phyloP scores from a whole-genome alignment of 2,329 filamentous ascomycete genomes.

The Ophiosphaerella narmari region DNA sequence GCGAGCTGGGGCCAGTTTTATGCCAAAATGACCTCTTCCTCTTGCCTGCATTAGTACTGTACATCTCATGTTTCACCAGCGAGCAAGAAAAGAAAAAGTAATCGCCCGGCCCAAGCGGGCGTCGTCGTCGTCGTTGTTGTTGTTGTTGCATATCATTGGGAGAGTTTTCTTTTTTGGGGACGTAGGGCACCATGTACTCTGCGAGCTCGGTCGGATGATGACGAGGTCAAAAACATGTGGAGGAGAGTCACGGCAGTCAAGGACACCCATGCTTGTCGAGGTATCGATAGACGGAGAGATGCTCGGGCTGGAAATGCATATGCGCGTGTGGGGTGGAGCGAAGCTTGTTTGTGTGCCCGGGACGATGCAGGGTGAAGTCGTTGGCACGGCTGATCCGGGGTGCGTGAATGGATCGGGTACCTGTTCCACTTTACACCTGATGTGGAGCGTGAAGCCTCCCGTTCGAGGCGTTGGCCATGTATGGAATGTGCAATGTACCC shows the following conservation, averaged over 20 bases:
- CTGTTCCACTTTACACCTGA: neutral
- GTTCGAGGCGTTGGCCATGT: neutral
- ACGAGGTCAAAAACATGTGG: no score
- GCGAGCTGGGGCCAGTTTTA: neutral
- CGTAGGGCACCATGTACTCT: no score
- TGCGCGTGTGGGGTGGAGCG: no score
- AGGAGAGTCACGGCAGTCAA: neutral
- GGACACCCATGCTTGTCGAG: no score
- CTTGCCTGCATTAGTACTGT: conserved; percentile 1
- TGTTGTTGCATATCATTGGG: no score
- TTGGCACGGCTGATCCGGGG: no score
- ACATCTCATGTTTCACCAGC: conserved; percentile 1
- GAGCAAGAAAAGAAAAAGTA: neutral
- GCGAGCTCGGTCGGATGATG: neutral
- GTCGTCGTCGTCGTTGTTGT: no score
- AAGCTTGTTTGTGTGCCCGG: neutral
- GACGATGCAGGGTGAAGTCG: no score
- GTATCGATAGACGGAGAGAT: no score
- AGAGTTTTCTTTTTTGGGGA: no score
- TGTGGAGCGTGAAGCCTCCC: neutral
- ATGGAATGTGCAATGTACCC: neutral
- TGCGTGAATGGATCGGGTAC: neutral
- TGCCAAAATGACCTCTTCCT: neutral
- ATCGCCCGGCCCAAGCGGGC: neutral
- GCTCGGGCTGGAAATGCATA: no score